phyloP scores from a whole-genome alignment of 2,329 filamentous ascomycete genomes.

The Alternaria arborescens region DNA sequence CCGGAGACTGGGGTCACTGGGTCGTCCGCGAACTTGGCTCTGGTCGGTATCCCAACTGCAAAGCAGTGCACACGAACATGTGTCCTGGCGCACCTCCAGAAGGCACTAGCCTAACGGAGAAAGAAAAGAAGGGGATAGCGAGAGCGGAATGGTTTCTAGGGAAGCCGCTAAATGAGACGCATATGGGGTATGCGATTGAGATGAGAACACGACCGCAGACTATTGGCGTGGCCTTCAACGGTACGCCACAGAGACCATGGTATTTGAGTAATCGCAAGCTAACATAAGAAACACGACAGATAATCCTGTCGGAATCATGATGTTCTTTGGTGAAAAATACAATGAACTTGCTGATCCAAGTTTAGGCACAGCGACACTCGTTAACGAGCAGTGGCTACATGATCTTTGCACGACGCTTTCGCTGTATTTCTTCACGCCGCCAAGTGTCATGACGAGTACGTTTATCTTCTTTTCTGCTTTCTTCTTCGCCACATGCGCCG shows the following conservation, averaged over 20 bases:
- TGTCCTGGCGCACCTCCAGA: constrained; percentile 50
- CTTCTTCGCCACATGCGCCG: not conserved
- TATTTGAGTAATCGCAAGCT: not conserved
- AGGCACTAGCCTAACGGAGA: constrained; percentile 37
- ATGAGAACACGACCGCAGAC: constrained; percentile 57
- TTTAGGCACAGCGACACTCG: constrained; percentile 34
- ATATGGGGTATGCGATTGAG: constrained; percentile 54
- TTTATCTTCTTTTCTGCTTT: not conserved
- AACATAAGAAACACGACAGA: constrained; percentile 20
- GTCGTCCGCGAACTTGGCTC: constrained; percentile 52
- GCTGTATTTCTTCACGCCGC: constrained; percentile 52
- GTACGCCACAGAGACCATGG: not conserved
- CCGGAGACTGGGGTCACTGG: constrained; percentile 55
- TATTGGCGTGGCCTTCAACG: constrained; percentile 54
- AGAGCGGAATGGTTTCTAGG: constrained; percentile 47
- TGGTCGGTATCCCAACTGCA: constrained; percentile 47
- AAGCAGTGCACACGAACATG: constrained; percentile 55
- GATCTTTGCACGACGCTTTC: constrained; percentile 37
- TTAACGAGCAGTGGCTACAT: constrained; percentile 42
- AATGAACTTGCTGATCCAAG: constrained; percentile 49
- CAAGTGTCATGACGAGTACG: constrained; percentile 45
- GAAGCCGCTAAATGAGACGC: constrained; percentile 42
- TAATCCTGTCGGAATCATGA: constrained; percentile 55
- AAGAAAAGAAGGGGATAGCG: constrained; percentile 45
- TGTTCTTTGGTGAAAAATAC: constrained; percentile 57